Evolutionary conservation across 208 protist species (phyloP), one percentile per base, ranked within the genome.

Genomic region (Acanthamoeba sp.): DNA sequence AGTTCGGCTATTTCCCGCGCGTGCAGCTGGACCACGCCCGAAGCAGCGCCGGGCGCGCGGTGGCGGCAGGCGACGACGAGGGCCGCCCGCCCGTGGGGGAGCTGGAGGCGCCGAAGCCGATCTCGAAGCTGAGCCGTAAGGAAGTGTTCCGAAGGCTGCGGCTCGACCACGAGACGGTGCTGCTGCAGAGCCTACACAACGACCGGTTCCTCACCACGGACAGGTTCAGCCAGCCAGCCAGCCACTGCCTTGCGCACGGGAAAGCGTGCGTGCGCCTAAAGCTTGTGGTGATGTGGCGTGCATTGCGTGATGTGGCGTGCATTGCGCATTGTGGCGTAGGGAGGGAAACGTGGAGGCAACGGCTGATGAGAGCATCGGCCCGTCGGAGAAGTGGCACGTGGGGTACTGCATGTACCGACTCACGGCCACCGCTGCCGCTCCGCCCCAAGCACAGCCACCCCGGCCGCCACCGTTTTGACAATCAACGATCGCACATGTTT

Each of bases 121-220:
- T 69, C n/a, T 29, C 62, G 62, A 7, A 22, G 62, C 18, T 69
- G 62, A 36, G 62, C 62, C 5, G n/a, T 1, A 29, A 36, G 62
- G 62, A 69, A 69, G 62, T 69, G 62, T 69, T 69, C 62, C 62
- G 62, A 10, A 9, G 62, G 62, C 62, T 69, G 62, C 62, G 62
- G 29, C 62, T 69, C n/a, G 62, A 69, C 62, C 10, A 9, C 62
- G 62, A 69, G 7, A 69, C 62, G n/a, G 62, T 69, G 62, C 62
- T 69, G 24, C 62, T 69, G 9, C 62, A 69, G 62, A 69, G 62
- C n/a, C 62, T 69, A 3, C 62, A 69, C 62, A 69, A 69, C 62
- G 62, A n/a, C n/a, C 5, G 18, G 29, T 36, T 36, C n/a, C 62
- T 69, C n/a, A 69, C n/a, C 62, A 22, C 29, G n/a, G 62, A 69